These are phyloP conservation scores for Trichoderma virens DNA, from an alignment of 495 filamentous ascomycete genomes.

Conservation along the genomic window DNA sequence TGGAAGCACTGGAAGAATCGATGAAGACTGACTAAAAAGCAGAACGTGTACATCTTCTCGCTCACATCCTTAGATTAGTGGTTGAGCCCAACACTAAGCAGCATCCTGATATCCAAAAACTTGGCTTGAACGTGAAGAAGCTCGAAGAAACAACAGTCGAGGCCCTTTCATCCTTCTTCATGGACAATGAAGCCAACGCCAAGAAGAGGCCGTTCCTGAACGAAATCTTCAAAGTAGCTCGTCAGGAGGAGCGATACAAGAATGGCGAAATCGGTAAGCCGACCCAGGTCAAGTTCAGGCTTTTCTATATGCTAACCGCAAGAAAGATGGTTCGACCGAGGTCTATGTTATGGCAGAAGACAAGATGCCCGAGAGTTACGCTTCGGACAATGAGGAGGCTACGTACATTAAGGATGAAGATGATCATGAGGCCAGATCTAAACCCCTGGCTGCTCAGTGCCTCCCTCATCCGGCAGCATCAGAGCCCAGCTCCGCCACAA, in stretches of 20 bases:
- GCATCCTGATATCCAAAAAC: slow-evolving; percentile 28
- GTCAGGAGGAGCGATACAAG: slow-evolving; percentile 52
- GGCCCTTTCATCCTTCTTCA: slow-evolving; percentile 36
- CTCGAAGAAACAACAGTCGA: slow-evolving; percentile 42
- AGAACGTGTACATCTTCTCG: slow-evolving; percentile 56
- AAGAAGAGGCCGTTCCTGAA: slow-evolving; percentile 42
- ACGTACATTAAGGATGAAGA: slow-evolving; percentile 19
- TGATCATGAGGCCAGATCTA: slow-evolving; percentile 22
- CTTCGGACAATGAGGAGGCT: slow-evolving; percentile 27
- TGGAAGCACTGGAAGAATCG: background rate
- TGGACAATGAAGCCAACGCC: slow-evolving; percentile 35
- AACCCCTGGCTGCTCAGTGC: slow-evolving; percentile 18
- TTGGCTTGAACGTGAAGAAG: slow-evolving; percentile 33
- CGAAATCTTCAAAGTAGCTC: slow-evolving; percentile 61
- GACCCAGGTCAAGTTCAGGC: background rate
- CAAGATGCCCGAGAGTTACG: slow-evolving; percentile 21
- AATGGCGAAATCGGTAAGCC: slow-evolving; percentile 54
- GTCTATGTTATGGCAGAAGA: slow-evolving; percentile 32
- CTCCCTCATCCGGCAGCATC: slow-evolving; percentile 23
- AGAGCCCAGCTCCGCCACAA: slow-evolving; percentile 23
- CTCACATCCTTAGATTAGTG: slow-evolving; percentile 55
- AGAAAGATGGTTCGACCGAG: slow-evolving; percentile 30
- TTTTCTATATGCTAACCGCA: background rate
- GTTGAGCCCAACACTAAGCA: slow-evolving; percentile 35
- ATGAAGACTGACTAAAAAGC: background rate